phyloP scores from a whole-genome alignment of 805 yeast species.

The Maudiozyma serrabonitensis region DNA sequence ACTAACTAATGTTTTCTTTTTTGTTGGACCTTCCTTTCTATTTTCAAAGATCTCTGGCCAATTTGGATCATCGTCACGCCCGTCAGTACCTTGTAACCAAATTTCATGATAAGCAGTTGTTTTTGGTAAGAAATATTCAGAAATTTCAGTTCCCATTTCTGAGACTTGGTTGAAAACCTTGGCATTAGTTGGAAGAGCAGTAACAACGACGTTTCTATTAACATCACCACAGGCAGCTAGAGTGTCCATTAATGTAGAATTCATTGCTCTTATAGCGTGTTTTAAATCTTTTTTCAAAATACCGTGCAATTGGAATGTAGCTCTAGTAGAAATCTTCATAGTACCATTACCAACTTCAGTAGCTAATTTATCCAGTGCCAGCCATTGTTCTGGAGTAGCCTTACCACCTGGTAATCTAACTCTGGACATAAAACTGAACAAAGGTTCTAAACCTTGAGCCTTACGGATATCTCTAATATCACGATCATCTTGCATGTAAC shows the following conservation, averaged over 20 bases:
- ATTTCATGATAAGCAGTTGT: constrained; percentile 96
- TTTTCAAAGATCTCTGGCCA: constrained; percentile 54
- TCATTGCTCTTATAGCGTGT: constrained; percentile 88
- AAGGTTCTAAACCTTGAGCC: constrained; percentile 88
- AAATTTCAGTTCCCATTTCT: constrained; percentile 50
- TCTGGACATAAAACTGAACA: constrained; percentile 94
- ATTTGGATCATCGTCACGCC: constrained; percentile 51
- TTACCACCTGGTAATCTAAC: constrained; percentile 91
- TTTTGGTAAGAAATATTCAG: constrained; percentile 76
- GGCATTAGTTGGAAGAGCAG: constrained; percentile 82
- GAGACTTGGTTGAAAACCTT: constrained; percentile 71
- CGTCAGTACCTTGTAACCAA: constrained; percentile 85
- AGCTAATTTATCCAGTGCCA: constrained; percentile 72
- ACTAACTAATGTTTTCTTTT: constrained; percentile 74
- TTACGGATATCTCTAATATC: constrained; percentile 90
- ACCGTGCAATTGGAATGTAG: constrained; percentile 94
- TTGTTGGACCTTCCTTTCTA: constrained; percentile 67
- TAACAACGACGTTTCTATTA: constrained; percentile 86
- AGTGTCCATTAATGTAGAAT: constrained; percentile 82
- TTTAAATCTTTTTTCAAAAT: constrained; percentile 81
- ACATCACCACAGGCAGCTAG: constrained; percentile 98
- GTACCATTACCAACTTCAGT: constrained; percentile 85
- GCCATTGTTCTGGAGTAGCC: constrained; percentile 83
- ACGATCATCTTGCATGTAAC: constrained; percentile 97
- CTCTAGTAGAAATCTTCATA: constrained; percentile 89